Evolutionary conservation across 2,329 filamentous ascomycete species (phyloP), one percentile per base, ranked within the genome.

Genomic region (Exophiala dermatitidis): DNA sequence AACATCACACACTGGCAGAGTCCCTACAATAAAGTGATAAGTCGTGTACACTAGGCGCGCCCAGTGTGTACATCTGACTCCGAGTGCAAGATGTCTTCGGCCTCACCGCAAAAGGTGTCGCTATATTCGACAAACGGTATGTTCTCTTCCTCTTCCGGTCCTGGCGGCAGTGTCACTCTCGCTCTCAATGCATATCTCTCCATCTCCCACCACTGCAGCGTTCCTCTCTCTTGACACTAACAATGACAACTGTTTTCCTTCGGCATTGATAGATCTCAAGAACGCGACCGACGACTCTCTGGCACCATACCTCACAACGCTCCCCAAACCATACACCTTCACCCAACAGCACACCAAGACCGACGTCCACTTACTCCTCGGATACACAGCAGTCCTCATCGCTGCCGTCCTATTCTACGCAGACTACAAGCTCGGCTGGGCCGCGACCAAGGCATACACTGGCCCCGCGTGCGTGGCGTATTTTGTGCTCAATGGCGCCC

Each of bases 281-380:
- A 95, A 93, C 74, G 94, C 90, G 37, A 89, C 88, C 62, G 93
- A 98, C 74, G 93, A 98, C 73, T 89, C 90, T 53, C 84, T 98
- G 56, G 83, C 87, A 54, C 90, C 93, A 73, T 97, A 97, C 75
- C 83, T 98, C 59, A 91, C 88, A 72, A 87, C 83, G 32, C 83
- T 97, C n/a, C 68, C 84, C 78, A 66, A 69, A 19, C 70, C 71
- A 19, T 72, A 71, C 60, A 66, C 67, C 62, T 96, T 96, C 77
- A 80, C 75, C 59, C 90, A 95, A 72, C 84, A 86, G 60, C 85
- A 97, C 73, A 78, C 72, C 53, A 83, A 93, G 45, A 82, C 84
- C 64, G 90, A 97, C 66, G 80, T 94, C 45, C 88, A 89, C 50
- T 83, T 98, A 43, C 78, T 76, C 0, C 77, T 98, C 5, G 93